These are phyloP conservation scores for Vachellia collinsii DNA, from an alignment of 306 rosid genomes.

Conservation along the genomic window DNA sequence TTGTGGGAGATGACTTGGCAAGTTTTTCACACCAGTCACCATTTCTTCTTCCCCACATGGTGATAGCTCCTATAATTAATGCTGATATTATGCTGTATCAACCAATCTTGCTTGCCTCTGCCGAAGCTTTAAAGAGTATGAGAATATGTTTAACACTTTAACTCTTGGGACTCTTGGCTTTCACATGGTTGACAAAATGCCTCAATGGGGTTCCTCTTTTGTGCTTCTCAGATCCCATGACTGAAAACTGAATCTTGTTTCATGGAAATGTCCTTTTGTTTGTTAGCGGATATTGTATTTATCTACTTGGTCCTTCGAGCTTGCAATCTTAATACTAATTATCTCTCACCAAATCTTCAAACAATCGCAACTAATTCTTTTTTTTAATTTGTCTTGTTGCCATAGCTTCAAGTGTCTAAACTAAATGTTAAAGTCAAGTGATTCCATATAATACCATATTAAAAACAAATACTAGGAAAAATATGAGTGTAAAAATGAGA, in stretches of 20 bases:
- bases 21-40: constrained; percentile 10
- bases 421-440: neutral
- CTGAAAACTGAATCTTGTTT: neutral
- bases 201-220: neutral
- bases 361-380: neutral
- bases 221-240: neutral
- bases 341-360: neutral
- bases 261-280: neutral
- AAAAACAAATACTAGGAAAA: neutral
- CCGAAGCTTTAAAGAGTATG: neutral
- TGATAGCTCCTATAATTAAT: constrained; percentile 10
- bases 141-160: neutral
- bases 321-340: neutral
- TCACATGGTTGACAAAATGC: constrained; percentile 24
- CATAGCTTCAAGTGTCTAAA: neutral
- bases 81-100: neutral
- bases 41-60: constrained; percentile 7
- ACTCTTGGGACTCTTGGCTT: neutral
- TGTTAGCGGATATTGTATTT: neutral
- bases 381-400: neutral
- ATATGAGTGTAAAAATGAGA: neutral
- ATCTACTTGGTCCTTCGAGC: neutral
- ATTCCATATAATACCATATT: neutral
- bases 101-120: neutral
- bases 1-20: neutral